Conservation (phyloP, 352 stramenopile species). For the Ophiocytium majus region DNA sequence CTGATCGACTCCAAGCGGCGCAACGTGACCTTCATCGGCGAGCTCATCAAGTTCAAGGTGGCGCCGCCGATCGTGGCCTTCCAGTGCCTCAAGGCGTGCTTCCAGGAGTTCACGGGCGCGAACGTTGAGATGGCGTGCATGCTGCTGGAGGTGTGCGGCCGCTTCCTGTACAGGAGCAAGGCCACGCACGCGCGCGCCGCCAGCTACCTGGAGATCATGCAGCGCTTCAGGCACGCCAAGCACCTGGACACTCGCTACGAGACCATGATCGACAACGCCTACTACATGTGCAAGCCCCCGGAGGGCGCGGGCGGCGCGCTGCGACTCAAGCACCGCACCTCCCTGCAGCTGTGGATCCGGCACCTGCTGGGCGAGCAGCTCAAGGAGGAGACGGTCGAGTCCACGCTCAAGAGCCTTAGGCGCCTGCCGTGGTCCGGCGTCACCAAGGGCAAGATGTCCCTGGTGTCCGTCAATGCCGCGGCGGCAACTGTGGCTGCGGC, state of each 20-base stretch:
- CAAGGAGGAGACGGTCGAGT: constrained; percentile 76
- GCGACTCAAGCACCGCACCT: constrained; percentile 59
- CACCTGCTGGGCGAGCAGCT: constrained; percentile 85
- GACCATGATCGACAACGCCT: constrained; percentile 83
- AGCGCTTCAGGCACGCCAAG: constrained; percentile 89
- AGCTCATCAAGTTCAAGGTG: constrained; percentile 92
- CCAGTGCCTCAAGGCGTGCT: constrained; percentile 84
- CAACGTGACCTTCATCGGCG: constrained; percentile 90
- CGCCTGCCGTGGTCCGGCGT: constrained; percentile 76
- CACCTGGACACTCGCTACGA: constrained; percentile 77
- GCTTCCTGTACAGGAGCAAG: constrained; percentile 89
- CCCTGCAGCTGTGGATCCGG: constrained; percentile 76
- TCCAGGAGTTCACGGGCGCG: constrained; percentile 89
- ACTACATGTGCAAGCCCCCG: constrained; percentile 83
- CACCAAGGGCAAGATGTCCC: not conserved
- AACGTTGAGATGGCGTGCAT: constrained; percentile 93
- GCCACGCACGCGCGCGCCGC: constrained; percentile 82
- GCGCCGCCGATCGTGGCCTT: constrained; percentile 89
- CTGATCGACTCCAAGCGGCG: constrained; percentile 82
- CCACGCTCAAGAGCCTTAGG: constrained; percentile 86
- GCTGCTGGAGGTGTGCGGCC: constrained; percentile 90
- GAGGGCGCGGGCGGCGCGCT: constrained; percentile 58
- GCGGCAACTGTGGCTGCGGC: too few species aligned
- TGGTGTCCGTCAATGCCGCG: not conserved
- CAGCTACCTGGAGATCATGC: constrained; percentile 87